Evolutionary conservation across 2,329 filamentous ascomycete genomes (phyloP).

Genomic region (Hansfordia pulvinata): DNA sequence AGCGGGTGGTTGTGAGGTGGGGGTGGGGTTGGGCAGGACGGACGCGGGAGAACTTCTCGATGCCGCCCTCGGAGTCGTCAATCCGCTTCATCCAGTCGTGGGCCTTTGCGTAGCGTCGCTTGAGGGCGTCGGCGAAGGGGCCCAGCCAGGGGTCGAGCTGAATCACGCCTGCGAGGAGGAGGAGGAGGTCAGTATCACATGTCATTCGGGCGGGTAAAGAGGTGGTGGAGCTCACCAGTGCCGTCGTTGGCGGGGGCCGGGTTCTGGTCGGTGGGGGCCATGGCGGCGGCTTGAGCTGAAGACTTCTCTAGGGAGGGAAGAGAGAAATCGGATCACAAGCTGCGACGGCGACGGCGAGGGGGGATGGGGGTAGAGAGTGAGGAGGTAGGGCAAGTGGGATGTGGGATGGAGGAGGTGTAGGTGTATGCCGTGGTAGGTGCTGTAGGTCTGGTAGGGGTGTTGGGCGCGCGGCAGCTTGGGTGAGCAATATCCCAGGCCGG

Average conservation of each 20-base stretch:
- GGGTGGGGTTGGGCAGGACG: slow-evolving; percentile 10
- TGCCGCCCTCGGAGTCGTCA: slow-evolving; percentile 69
- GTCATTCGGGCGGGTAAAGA: background rate
- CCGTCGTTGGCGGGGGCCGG: slow-evolving; percentile 62
- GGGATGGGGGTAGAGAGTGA: no score
- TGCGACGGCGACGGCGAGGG: no score
- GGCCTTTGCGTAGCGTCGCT: slow-evolving; percentile 62
- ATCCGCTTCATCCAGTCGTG: slow-evolving; percentile 81
- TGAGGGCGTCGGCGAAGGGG: slow-evolving; percentile 69
- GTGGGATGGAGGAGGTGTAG: no score
- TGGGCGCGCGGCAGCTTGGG: no score
- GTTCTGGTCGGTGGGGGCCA: no score
- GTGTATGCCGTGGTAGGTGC: no score
- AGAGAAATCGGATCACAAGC: no score
- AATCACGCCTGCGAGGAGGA: slow-evolving; percentile 52
- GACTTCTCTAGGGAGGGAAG: no score
- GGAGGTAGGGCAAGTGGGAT: no score
- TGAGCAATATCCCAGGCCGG: no score
- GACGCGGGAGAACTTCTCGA: slow-evolving; percentile 84
- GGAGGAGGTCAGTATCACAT: slow-evolving; percentile 2
- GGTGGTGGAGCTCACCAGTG: slow-evolving; percentile 53
- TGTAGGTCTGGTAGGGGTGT: no score
- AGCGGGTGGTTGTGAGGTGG: slow-evolving; percentile 4
- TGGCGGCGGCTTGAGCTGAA: no score
- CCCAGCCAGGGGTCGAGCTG: slow-evolving; percentile 80